These are phyloP conservation scores for Scheffersomyces spartinae DNA, from an alignment of 805 yeast genomes.

Conservation along the genomic window DNA sequence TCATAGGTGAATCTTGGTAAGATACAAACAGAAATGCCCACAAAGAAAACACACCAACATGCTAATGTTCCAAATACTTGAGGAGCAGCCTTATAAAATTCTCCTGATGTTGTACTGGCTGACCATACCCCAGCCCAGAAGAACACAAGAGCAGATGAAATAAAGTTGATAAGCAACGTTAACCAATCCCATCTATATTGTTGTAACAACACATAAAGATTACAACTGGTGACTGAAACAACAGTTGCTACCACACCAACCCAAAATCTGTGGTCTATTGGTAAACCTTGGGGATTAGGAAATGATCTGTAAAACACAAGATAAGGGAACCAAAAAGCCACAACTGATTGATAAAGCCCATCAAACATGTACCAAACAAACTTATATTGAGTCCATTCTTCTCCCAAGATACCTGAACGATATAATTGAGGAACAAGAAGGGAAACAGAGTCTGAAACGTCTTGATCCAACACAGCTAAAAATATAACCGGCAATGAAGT, in stretches of 20 bases:
- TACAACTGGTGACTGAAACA: slow-evolving; percentile 52
- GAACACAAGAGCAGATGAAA: slow-evolving; percentile 48
- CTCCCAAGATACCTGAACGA: slow-evolving; percentile 51
- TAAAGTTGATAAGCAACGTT: slow-evolving; percentile 35
- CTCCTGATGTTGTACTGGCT: slow-evolving; percentile 35
- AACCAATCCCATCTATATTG: slow-evolving; percentile 77
- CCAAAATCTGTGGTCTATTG: slow-evolving; percentile 58
- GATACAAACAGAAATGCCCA: slow-evolving; percentile 43
- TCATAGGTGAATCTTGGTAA: slow-evolving; percentile 52
- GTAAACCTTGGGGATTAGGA: slow-evolving; percentile 40
- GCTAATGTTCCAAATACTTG: slow-evolving; percentile 48
- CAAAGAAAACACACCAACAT: slow-evolving; percentile 55
- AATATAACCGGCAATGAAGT: slow-evolving; percentile 71
- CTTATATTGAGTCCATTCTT: slow-evolving; percentile 48
- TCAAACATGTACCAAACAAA: slow-evolving; percentile 56
- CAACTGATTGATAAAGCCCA: slow-evolving; percentile 60
- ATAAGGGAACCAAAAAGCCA: slow-evolving; percentile 61
- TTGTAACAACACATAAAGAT: slow-evolving; percentile 53
- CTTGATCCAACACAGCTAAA: slow-evolving; percentile 66
- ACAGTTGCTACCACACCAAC: slow-evolving; percentile 54
- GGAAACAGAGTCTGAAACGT: slow-evolving; percentile 54
- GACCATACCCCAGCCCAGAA: slow-evolving; percentile 83
- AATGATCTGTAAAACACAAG: slow-evolving; percentile 33
- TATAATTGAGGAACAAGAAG: slow-evolving; percentile 62
- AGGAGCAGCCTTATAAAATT: slow-evolving; percentile 54